Evolutionary conservation across 352 stramenopile species (phyloP).

Genomic region (Globisporangium solare): DNA sequence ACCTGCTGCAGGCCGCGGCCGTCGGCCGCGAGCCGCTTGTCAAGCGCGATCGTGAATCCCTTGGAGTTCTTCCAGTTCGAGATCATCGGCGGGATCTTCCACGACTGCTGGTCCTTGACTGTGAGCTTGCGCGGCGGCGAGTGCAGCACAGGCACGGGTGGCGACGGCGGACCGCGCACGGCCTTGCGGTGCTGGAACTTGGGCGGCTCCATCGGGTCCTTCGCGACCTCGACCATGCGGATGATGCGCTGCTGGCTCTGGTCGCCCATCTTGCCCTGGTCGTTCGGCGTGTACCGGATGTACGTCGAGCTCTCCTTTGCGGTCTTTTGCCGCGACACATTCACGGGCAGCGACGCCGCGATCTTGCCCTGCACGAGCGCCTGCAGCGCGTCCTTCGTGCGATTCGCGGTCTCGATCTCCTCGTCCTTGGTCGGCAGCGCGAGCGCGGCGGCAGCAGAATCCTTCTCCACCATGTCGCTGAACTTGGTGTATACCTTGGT

Average conservation of each 20-base stretch:
- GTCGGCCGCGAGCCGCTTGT: slow-evolving; percentile 98
- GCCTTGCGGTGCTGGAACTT: slow-evolving; percentile 99
- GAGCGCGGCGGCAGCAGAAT: slow-evolving; percentile 48
- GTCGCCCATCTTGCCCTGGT: slow-evolving; percentile 57
- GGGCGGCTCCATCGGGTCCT: slow-evolving; percentile 98
- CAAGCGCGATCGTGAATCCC: slow-evolving; percentile 98
- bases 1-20: slow-evolving; percentile 94
- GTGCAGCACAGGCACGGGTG: slow-evolving; percentile 89
- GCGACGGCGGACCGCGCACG: slow-evolving; percentile 85
- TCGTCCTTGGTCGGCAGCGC: slow-evolving; percentile 51
- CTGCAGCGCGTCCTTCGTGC: slow-evolving; percentile 86
- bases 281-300: slow-evolving; percentile 82
- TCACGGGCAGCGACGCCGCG: slow-evolving; percentile 67
- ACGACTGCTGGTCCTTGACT: slow-evolving; percentile 93
- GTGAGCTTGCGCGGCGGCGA: slow-evolving; percentile 92
- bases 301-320: slow-evolving; percentile 80
- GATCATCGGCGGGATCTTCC: slow-evolving; percentile 99
- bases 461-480: slow-evolving; percentile 90
- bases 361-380: slow-evolving; percentile 90
- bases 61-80: slow-evolving; percentile 99
- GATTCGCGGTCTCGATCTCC: slow-evolving; percentile 60
- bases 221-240: slow-evolving; percentile 97
- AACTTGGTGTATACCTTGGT: slow-evolving; percentile 93
- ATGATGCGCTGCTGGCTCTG: slow-evolving; percentile 94
- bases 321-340: slow-evolving; percentile 88